phyloP scores from a whole-genome alignment of 2,329 filamentous ascomycete genomes.

The Myriosclerotinia curreyana region DNA sequence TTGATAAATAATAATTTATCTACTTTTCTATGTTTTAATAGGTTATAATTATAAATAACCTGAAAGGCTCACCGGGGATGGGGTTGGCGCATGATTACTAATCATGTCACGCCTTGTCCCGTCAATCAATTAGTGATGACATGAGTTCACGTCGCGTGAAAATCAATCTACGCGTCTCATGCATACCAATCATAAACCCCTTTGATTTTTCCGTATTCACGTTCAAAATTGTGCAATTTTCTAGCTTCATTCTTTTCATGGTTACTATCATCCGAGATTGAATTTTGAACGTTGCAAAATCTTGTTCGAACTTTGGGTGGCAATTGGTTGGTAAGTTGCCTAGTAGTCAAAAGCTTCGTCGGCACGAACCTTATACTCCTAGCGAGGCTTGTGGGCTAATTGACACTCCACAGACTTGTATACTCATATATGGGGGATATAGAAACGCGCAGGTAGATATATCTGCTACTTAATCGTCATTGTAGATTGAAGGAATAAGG shows the following conservation, averaged over 20 bases:
- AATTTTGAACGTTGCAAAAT: neutral
- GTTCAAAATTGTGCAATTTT: neutral
- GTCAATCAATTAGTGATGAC: conserved; percentile 15
- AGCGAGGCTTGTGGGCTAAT: too few species aligned
- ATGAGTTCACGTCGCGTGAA: conserved; percentile 19
- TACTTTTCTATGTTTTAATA: too few species aligned
- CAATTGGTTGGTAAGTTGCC: neutral
- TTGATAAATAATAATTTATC: too few species aligned
- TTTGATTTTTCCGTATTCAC: neutral
- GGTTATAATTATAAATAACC: too few species aligned
- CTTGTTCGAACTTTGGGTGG: neutral
- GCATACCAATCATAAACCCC: neutral
- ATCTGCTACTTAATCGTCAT: neutral
- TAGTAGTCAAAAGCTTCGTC: neutral
- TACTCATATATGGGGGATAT: neutral
- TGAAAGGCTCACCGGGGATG: neutral
- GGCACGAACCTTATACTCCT: neutral
- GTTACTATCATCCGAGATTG: neutral
- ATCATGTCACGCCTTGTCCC: conserved; percentile 3
- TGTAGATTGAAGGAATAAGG: neutral
- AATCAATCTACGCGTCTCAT: conserved; percentile 19
- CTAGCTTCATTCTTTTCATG: neutral
- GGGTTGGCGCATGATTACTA: neutral
- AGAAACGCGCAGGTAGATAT: neutral
- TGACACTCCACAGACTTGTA: neutral